Evolutionary conservation across 75 land plant genomes (phyloP), one percentile per base, ranked within the genome.

Genomic region (Ceratopteris richardii): DNA sequence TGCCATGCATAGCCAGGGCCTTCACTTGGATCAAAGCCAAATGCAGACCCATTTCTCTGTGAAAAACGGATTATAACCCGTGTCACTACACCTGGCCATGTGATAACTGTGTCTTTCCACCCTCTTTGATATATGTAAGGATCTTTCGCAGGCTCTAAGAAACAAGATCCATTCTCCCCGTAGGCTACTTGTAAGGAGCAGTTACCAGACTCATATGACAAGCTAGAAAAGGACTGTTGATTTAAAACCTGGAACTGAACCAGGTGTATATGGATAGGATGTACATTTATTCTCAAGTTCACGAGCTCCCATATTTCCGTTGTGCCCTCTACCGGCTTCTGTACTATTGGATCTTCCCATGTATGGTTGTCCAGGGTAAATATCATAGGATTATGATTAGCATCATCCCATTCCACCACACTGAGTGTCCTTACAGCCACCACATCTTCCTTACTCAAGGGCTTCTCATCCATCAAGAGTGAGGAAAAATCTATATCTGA

Each of bases 1-100:
- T 74, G 77, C 54, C 70, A 74, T 29, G 56, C 61, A 36, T 74
- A 74, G 7, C 75, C 77, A 0, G 77, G 77, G 24, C 70, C 54
- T 14, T 52, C 61, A 29, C 56, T 58, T 12, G 67, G 66, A 63
- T 74, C 54, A 54, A 74, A 74, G 13, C 67, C 75, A 29, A 59
- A 74, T 0, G 67, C 46, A 16, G 29, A 16, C 52, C 29, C 30
- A 41, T 51, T 19, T 21, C 69, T 11, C 19, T 30, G 14, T 1
- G 53, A 6, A 23, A 74, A 74, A 9, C 57, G 41, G 19, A 69
- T 47, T 24, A 69, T 7, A 18, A 69, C 28, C 28, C 60, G 55
- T 11, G 67, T 63, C 54, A 74, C 23, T 39, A 46, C 27, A 1
- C 56, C 54, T 1, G 77, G 74, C 47, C 31, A 36, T 21, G 62